Base-by-base conservation (phyloP, 2,329 filamentous ascomycete species). In the Allantophomopsis cytisporea region DNA sequence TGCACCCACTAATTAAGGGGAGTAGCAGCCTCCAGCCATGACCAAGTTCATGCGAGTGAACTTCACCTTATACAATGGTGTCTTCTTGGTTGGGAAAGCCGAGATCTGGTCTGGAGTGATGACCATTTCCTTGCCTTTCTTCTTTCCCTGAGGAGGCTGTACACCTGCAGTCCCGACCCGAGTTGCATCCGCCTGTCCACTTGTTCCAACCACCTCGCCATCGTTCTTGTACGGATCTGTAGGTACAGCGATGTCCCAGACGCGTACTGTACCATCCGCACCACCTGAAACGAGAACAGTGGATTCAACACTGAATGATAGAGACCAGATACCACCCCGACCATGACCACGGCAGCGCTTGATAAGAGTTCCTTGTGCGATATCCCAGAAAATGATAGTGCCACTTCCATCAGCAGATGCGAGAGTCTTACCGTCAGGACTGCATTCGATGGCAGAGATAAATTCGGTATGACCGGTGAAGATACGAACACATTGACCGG, bases 1-100 rank as follows among this genome's bases (percentile, higher is more conserved):
- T 5, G 37, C 28, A 2, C 45, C 23, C 8, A 10, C 11, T 36
- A 35, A 45, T 45, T 15, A 50, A 20, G 51, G 50, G 14, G 50
- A 39, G 50, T 76, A 80, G 52, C 73, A 79, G 17, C 88, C 86
- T 36, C 83, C 86, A 16, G 87, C 87, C 44, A 96, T 68, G 11
- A 95, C 81, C 47, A 96, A 61, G 57, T 98, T 98, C 85, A 94
- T 95, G 44, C 86, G 71, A 3, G 91, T 96, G 53, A 95, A 95
- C 53, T 82, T 76, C 39, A 94, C 88, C 61, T 89, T 91, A 60
- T 93, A 84, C 10, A 96, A 84, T 0, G 89, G 88, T 13, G 83
- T 89, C 63, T 94, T 94, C 72, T 98, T 98, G 4, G 91, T 96
- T 1, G 86, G 80, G 56, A 95, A 96, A 1, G 85, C 88, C 47